Base-by-base conservation (phyloP, 2,329 filamentous ascomycete species). In the Aspergillus sergii region DNA sequence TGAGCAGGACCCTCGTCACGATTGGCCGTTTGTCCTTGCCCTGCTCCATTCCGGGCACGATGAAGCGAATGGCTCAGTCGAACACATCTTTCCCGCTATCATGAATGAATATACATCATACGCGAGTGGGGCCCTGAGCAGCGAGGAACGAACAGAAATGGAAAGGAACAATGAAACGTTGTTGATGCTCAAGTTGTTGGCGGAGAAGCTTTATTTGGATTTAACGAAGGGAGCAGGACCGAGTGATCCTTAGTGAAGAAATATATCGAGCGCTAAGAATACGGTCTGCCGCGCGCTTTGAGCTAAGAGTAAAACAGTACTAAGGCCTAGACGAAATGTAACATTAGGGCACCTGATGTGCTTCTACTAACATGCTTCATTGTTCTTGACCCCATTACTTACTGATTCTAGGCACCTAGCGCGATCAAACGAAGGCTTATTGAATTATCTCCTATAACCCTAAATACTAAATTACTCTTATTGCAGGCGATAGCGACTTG, bases 401-500 rank as follows among this genome's bases (percentile, higher is more conserved):
- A 34, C 10, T 34, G 10, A 34, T 16, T 8, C 0, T 36, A 36
- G 14, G 14, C 14, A 7, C 12, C 5, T 16, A 16, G 5, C 5
- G 34, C 32, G 32, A 4, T 12, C 12, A 6, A 41, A n/a, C 9
- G 39, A 41, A 26, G 23, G 23, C 4, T 26, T 26, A 6, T 10
- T n/a, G 8, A 7, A n/a, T 9, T 10, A n/a, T 9, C 2, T 19
- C 1, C 7, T 10, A 3, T 10, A n/a, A 9, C 8, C 2, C 2
- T 4, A 41, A 19, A 19, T 9, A 41, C 19, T n/a, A 8, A 41
- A 41, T n/a, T 9, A 19, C 16, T 1, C 39, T 41, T 7, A 41
- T 8, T n/a, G 0, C 6, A 19, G 4, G 4, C 7, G 39, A 19
- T 2, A n/a, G 8, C 7, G 16, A 4, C 16, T 41, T 3, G 16